phyloP scores from a whole-genome alignment of 192 early-diverging fungal genomes.

The Coemansia biformis region DNA sequence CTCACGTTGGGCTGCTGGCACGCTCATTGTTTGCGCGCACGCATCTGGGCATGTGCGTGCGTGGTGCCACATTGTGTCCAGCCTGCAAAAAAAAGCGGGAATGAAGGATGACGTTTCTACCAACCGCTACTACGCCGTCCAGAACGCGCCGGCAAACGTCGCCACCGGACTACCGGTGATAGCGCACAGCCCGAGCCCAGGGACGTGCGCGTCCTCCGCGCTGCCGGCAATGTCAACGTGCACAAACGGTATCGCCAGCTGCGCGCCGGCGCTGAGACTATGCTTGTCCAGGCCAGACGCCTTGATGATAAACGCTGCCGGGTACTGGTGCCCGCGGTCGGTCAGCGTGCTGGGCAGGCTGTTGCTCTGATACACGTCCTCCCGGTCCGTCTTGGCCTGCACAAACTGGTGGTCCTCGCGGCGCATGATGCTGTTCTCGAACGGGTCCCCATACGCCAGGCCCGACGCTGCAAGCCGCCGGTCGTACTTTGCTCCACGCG shows the following conservation, averaged over 20 bases:
- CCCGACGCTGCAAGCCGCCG: constrained; percentile 60
- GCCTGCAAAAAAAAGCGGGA: not conserved
- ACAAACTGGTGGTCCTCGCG: constrained; percentile 71
- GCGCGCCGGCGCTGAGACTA: constrained; percentile 55
- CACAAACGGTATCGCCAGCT: constrained; percentile 67
- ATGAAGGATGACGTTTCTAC: too few species aligned
- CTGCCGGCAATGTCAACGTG: constrained; percentile 83
- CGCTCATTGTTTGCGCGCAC: too few species aligned
- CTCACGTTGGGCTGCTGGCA: too few species aligned
- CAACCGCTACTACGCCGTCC: constrained; percentile 43
- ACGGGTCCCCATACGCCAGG: constrained; percentile 70
- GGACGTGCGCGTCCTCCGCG: constrained; percentile 60
- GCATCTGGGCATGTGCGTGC: too few species aligned
- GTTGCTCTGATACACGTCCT: constrained; percentile 84
- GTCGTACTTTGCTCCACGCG: constrained; percentile 57
- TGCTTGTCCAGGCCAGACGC: constrained; percentile 72
- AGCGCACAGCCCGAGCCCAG: constrained; percentile 61
- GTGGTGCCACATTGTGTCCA: too few species aligned
- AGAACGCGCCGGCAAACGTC: constrained; percentile 68
- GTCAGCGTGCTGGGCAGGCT: constrained; percentile 64
- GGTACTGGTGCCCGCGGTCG: constrained; percentile 79
- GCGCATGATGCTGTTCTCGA: constrained; percentile 73
- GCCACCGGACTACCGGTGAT: constrained; percentile 75
- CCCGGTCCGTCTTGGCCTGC: constrained; percentile 57
- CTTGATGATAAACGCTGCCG: constrained; percentile 75